phyloP scores from a whole-genome alignment of 2,329 filamentous ascomycete genomes.

The Cladosporium oxysporum region DNA sequence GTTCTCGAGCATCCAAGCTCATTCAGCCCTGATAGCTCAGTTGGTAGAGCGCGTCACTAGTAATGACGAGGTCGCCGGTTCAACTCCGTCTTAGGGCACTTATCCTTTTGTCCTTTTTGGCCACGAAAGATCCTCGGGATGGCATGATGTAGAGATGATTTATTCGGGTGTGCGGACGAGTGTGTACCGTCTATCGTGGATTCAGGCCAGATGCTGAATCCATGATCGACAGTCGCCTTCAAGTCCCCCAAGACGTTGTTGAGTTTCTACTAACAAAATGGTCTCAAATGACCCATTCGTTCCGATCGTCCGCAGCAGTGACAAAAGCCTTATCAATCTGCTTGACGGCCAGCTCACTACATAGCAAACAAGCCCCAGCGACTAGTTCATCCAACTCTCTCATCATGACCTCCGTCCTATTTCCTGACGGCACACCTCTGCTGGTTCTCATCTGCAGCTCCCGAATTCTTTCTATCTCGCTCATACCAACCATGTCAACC shows the following conservation, averaged over 20 bases:
- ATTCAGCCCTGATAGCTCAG: conserved; percentile 20
- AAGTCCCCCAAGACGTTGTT: no score
- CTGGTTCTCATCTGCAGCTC: background rate
- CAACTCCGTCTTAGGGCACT: conserved; percentile 20
- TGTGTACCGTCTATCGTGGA: no score
- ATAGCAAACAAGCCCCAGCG: background rate
- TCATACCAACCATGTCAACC: background rate
- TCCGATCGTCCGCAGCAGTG: background rate
- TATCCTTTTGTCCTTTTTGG: conserved; percentile 1
- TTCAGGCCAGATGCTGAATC: no score
- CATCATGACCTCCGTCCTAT: background rate
- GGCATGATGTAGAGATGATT: background rate
- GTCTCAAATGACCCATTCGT: background rate
- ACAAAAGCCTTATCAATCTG: background rate
- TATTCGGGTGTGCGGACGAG: background rate
- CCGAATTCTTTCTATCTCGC: background rate
- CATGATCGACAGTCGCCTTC: no score
- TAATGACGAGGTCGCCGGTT: conserved; percentile 22
- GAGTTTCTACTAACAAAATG: no score
- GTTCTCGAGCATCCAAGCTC: background rate
- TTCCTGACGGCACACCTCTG: background rate
- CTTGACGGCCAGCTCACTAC: background rate
- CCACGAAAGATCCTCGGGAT: background rate
- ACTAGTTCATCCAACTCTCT: background rate
- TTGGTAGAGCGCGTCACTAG: conserved; percentile 22